These are phyloP conservation scores for Monilinia vaccinii-corymbosi DNA, from an alignment of 2,329 filamentous ascomycete genomes.

Conservation along the genomic window DNA sequence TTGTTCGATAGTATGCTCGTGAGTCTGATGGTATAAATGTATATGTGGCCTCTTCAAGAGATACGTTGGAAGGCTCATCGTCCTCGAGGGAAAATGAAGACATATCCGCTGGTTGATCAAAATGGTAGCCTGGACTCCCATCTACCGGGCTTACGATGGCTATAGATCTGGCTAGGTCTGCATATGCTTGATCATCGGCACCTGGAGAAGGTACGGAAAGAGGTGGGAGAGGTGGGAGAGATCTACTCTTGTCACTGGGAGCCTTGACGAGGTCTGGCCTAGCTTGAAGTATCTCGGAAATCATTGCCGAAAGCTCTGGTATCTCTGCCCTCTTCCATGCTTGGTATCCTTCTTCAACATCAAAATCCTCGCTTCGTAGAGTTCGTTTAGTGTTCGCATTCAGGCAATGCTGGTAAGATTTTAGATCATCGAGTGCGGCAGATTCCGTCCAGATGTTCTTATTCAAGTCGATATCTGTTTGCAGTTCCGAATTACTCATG, in stretches of 20 bases:
- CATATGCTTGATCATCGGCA: conserved; percentile 36
- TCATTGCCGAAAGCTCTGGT: conserved; percentile 83
- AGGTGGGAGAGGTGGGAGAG: conserved; percentile 47
- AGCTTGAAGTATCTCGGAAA: conserved; percentile 79
- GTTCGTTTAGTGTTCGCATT: conserved; percentile 70
- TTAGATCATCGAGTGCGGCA: conserved; percentile 81
- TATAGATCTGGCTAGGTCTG: conserved; percentile 44
- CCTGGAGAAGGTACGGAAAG: conserved; percentile 18
- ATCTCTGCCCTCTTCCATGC: conserved; percentile 86
- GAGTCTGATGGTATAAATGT: conserved; percentile 85
- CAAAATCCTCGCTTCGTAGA: conserved; percentile 77
- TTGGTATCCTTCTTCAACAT: conserved; percentile 78
- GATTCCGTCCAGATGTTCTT: conserved; percentile 82
- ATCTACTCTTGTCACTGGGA: conserved; percentile 41
- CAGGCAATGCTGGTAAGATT: conserved; percentile 83
- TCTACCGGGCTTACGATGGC: conserved; percentile 35
- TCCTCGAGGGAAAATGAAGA: conserved; percentile 26
- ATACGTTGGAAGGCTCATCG: conserved; percentile 20
- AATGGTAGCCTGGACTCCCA: conserved; percentile 31
- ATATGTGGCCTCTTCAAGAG: conserved; percentile 58
- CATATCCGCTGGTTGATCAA: conserved; percentile 32
- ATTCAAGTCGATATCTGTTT: conserved; percentile 78
- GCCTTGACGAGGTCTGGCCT: conserved; percentile 74
- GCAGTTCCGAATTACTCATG: conserved; percentile 67
- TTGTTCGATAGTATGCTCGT: conserved; percentile 71